Evolutionary conservation across 2,329 filamentous ascomycete species (phyloP), one percentile per base, ranked within the genome.

Genomic region (Ascomycota sp.): DNA sequence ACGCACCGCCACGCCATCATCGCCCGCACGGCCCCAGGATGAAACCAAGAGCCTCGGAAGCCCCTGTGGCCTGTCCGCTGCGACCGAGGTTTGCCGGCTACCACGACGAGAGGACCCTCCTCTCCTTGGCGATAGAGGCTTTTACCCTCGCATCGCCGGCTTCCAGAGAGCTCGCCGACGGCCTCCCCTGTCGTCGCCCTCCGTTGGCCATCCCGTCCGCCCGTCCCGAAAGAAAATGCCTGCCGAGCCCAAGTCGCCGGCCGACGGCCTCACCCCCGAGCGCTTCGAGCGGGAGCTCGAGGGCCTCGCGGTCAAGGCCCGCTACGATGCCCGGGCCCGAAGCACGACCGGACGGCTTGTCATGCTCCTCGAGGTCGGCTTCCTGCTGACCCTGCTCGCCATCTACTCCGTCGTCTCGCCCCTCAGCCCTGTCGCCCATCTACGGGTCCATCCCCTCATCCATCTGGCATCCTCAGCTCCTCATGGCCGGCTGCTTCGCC

Each of bases 401-500:
- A 46, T 74, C 25, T 71, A 66, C 35, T 74, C 76, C 28, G 70
- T 73, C 36, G 66, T 76, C 33, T 86, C 79, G 1, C 70, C 81
- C 45, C 61, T 83, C 36, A 74, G 69, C 24, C 61, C n/a, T 95
- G 22, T 79, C 82, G 13, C 89, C 89, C 2, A 77, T 91, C 8
- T 95, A 91, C 51, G 89, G 89, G 30, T 72, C 75, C 11, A 79
- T 92, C 23, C 79, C 86, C 2, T 62, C 82, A 1, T 65, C 69
- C 1, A 59, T 75, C 38, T 77, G 75, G 49, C 86, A 94, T 48
- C 55, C 62, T 30, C 65, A 67, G 45, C 63, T 72, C 35, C 57
- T 82, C 36, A 71, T 71, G 40, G 56, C 66, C 4, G 72, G 69
- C 20, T 69, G 72, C 35, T 74, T 83, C 36, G 50, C 72, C 11